Evolutionary conservation across 306 rosid species (phyloP), one percentile per base, ranked within the genome.

Genomic region (Rubus idaeus): DNA sequence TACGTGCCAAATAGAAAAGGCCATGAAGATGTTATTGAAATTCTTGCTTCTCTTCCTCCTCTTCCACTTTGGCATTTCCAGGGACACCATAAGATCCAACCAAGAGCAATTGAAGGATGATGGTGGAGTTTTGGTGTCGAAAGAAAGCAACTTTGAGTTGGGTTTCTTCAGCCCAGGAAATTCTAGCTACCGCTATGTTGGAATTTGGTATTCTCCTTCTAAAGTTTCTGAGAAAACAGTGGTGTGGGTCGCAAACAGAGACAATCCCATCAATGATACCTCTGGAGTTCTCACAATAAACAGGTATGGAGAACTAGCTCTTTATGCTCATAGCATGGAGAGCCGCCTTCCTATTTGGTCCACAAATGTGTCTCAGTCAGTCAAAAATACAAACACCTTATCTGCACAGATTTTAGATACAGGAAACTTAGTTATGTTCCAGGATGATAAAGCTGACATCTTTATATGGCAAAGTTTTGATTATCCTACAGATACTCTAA

Each of bases 381-480:
- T 12, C 42, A 26, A 70, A 55, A 30, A 8, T 3, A 8, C 63
- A 37, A 64, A 14, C 46, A 63, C 37, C 45, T 52, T 26, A 3
- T 39, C 46, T 35, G 83, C 74, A 16, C 74, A 73, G 47, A 56
- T 79, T 4, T 30, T 72, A 40, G 78, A 79, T 64, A 39, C 78
- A 14, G 78, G 82, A 51, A 79, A 79, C 46, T 47, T 79, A 12
- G 21, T 78, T 21, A 14, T 79, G 46, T 16, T 62, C 52, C 71
- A 2, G 6, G 49, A 13, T 2, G 13, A 0, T 5, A 81, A 68
- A 6, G 37, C 4, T 11, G 69, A 11, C n/a, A 8, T 56, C 16
- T 23, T 17, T 52, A 26, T 35, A 62, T 62, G 89, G 91, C 81
- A 82, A 72, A 79, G 89, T 75, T 86, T 88, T 75, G 84, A 88